phyloP scores from a whole-genome alignment of 2,329 filamentous ascomycete species.

The Chaetomiaceae sp. region DNA sequence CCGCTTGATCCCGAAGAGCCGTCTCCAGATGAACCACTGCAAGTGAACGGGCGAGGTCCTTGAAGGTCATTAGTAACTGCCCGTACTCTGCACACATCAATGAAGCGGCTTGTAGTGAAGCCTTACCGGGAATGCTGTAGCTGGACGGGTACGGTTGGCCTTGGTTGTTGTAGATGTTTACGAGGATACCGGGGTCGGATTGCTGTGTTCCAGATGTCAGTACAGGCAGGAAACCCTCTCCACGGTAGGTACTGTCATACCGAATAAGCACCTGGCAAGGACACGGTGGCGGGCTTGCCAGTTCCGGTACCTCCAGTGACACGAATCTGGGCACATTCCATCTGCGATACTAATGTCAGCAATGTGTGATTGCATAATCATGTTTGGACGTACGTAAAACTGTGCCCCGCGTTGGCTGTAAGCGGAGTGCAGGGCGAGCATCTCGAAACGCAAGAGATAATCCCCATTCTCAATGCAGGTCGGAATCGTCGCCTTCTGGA shows the following conservation, averaged over 20 bases:
- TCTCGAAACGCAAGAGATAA: background rate
- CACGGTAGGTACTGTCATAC: background rate
- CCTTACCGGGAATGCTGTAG: too few relatives aligned
- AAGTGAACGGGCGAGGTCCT: too few relatives aligned
- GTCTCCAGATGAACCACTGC: too few relatives aligned
- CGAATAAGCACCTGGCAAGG: background rate
- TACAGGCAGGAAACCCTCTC: too few relatives aligned
- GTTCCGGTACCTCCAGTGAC: background rate
- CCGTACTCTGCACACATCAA: too few relatives aligned
- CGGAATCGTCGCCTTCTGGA: background rate
- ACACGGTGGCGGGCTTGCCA: background rate
- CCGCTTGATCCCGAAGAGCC: too few relatives aligned
- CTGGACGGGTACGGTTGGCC: too few relatives aligned
- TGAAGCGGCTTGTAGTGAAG: too few relatives aligned
- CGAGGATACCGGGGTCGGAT: too few relatives aligned
- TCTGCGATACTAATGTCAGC: background rate
- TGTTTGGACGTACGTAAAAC: background rate
- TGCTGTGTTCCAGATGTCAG: too few relatives aligned
- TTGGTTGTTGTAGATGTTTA: too few relatives aligned
- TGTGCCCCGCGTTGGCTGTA: background rate
- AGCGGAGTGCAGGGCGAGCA: background rate
- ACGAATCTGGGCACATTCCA: constrained; percentile 1
- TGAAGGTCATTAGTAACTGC: too few relatives aligned
- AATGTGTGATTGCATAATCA: background rate
- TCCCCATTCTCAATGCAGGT: background rate